Evolutionary conservation across 306 rosid genomes (phyloP).

Genomic region (Cicer chorassanicum): DNA sequence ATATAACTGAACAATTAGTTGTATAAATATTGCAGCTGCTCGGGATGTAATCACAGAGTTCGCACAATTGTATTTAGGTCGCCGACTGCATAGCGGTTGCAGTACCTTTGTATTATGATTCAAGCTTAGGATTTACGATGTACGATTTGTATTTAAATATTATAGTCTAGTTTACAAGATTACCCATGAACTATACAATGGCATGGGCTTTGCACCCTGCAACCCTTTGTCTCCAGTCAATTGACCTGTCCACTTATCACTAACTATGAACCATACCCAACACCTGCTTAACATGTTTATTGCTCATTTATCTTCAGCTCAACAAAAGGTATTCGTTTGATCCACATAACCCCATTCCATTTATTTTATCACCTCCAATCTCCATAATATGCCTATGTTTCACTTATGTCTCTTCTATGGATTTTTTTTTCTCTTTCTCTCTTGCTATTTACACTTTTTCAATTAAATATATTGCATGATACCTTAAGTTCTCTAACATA

Average conservation of each 20-base stretch:
- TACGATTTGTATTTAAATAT: too few species aligned
- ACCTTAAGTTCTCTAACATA: slow-evolving; percentile 70
- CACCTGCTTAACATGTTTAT: too few species aligned
- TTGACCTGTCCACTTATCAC: not conserved
- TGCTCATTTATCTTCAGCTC: not conserved
- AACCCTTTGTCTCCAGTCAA: too few species aligned
- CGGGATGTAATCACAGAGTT: too few species aligned
- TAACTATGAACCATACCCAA: not conserved
- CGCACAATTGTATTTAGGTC: too few species aligned
- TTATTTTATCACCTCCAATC: slow-evolving; percentile 18
- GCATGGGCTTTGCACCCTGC: too few species aligned
- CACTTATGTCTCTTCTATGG: not conserved
- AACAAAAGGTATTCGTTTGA: slow-evolving; percentile 10
- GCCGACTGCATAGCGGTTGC: too few species aligned
- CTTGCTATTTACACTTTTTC: not conserved
- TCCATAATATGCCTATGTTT: not conserved
- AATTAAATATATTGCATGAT: slow-evolving; percentile 16
- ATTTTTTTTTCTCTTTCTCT: not conserved
- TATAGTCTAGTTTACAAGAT: too few species aligned
- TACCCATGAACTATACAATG: too few species aligned
- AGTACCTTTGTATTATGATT: too few species aligned
- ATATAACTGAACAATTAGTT: slow-evolving; percentile 22
- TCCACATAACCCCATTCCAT: not conserved
- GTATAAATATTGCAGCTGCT: not conserved
- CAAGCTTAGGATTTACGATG: too few species aligned